Conservation (phyloP, 345 rosid species). For the Eucalyptus pumila region DNA sequence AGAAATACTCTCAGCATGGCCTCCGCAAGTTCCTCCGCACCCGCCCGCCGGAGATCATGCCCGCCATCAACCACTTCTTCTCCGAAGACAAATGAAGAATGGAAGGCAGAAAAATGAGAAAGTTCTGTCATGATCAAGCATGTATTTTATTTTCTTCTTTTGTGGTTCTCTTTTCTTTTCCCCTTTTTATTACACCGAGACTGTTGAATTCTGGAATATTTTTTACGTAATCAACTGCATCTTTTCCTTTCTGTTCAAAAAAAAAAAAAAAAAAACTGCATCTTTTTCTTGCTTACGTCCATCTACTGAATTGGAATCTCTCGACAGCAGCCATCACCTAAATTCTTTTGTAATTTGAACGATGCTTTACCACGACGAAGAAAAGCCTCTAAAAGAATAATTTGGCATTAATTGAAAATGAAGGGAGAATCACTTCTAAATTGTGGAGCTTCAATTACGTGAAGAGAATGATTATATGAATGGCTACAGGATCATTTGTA, state of each 20-base stretch:
- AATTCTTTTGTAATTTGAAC: neutral
- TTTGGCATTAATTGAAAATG: neutral
- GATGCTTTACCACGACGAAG: neutral
- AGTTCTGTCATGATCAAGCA: neutral
- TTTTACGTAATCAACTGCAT: neutral
- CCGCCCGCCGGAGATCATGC: slow-evolving; percentile 69
- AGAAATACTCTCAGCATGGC: slow-evolving; percentile 51
- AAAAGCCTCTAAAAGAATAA: neutral
- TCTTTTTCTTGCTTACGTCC: neutral
- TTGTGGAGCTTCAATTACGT: neutral
- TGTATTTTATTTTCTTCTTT: neutral
- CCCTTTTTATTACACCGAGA: neutral
- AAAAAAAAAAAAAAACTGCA: no score
- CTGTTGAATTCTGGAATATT: neutral
- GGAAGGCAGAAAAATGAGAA: neutral
- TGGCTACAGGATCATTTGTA: neutral
- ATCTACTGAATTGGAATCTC: neutral
- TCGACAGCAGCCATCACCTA: neutral
- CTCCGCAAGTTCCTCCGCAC: slow-evolving; percentile 61
- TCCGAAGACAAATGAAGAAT: slow-evolving; percentile 7
- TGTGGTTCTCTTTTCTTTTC: neutral
- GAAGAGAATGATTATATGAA: neutral
- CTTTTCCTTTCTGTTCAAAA: no score
- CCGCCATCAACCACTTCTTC: slow-evolving; percentile 66
- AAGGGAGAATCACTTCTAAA: neutral